Evolutionary conservation across 2,329 filamentous ascomycete genomes (phyloP), one percentile per base, ranked within the genome.

Genomic region (Helminthosporium solani): DNA sequence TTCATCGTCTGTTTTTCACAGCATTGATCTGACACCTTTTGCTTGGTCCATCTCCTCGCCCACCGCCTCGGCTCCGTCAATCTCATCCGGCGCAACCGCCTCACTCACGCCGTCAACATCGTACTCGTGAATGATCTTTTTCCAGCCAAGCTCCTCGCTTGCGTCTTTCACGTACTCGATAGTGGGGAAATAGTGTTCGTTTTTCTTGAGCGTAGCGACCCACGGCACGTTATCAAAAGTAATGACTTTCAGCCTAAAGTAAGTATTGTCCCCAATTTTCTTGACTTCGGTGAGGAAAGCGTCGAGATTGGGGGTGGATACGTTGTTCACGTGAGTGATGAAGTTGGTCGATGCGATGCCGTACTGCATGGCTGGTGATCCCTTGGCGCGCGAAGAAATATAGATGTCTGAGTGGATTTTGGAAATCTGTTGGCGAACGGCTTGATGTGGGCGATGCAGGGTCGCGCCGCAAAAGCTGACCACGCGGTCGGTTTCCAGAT

Each of bases 191-290:
- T 99, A 99, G 72, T 99, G 94, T 67, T 99, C 92, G 60, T 96
- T 96, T 81, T 97, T 97, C 84, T 99, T 99, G 88, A 99, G 96
- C 7, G 94, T 99, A 31, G 95, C 89, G n/a, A 99, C 90, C 90
- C 94, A 99, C 3, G 92, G 92, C 8, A 99, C 90, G 63, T 95
- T 95, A 70, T 99, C 94, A 64, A 99, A 99, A 0, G 94, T 97
- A 70, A 97, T 90, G n/a, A 94, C 90, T 70, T 92, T 91, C 42
- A 99, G 79, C 15, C 94, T 85, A 83, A 99, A 99, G 73, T 99
- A 99, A 2, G 90, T 96, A 65, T 99, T 99, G 61, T 99, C 90
- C 0, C 89, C 88, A 59, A 99, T 96, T 70, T 87, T 85, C 58
- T 86, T 83, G 15, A 95, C 90, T 53, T 90, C 87, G 20, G 77